Base-by-base conservation (phyloP, 768 basidiomycete species). In the Suillus variegatus region DNA sequence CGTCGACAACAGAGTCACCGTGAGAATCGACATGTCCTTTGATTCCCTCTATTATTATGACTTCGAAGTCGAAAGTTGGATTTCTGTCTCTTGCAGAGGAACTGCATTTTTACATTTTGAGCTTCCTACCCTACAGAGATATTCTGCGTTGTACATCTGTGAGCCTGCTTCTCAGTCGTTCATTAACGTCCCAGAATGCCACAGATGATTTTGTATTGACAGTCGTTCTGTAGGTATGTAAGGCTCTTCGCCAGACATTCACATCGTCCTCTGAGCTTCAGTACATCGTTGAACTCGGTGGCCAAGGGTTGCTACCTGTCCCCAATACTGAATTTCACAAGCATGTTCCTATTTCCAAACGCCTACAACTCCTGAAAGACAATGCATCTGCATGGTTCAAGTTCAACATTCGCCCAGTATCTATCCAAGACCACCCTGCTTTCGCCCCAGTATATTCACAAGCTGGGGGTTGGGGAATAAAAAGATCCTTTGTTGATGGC, bases 261-360 rank as follows among this genome's bases (percentile, higher is more conserved):
- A 62, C 32, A 22, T 36, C 22, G 10, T 63, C 62, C 28, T 20
- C 43, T n/a, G 52, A 28, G 38, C 62, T 54, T 36, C 62, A 55
- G 51, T 63, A 63, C 25, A 40, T 41, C 41, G 25, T 63, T 25
- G 40, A 63, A 43, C 51, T 63, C 16, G 25, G 52, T 20, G 51
- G 40, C 52, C 22, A 55, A 43, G 49, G 49, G 25, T 40, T 63
- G 6, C 28, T 40, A 6, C 49, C 51, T n/a, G 62, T 41, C 62
- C 20, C 7, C 14, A 20, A 46, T n/a, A 36, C 61, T 16, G 32
- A 49, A 12, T 62, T 25, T 6, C 6, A 25, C 22, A 25, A 51
- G 8, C 20, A 32, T 35, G 38, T 40, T 22, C 18, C 32, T 32
- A 55, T n/a, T n/a, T 10, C 36, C 4, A 55, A 63, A 18, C 52